phyloP scores from a whole-genome alignment of 2,329 filamentous ascomycete species.

The Aureobasidium sp. region DNA sequence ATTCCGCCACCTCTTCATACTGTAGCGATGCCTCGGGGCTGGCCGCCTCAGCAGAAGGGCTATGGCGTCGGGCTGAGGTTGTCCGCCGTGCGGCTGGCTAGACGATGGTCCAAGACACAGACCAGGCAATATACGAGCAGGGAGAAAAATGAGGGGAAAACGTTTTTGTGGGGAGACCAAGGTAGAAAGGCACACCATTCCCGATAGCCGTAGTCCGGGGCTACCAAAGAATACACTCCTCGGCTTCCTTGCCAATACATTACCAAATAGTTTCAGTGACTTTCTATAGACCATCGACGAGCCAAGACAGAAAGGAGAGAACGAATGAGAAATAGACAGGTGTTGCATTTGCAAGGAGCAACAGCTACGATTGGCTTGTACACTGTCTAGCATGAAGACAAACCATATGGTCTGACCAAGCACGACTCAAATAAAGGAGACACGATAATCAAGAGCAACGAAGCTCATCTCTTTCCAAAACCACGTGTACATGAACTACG shows the following conservation, averaged over 20 bases:
- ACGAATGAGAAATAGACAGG: neutral
- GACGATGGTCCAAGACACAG: slow-evolving; percentile 1
- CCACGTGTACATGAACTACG: neutral
- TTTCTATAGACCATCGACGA: neutral
- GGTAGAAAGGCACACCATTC: neutral
- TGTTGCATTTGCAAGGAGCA: neutral
- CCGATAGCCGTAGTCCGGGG: slow-evolving; percentile 11
- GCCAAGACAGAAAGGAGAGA: neutral
- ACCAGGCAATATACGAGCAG: neutral
- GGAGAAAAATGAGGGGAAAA: neutral
- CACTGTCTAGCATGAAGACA: neutral
- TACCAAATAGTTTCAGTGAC: slow-evolving; percentile 12
- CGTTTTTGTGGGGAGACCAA: neutral
- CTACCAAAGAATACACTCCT: neutral
- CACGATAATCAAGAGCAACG: neutral
- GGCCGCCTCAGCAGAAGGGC: neutral
- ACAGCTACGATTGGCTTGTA: neutral
- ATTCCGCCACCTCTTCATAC: neutral
- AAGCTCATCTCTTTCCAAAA: neutral
- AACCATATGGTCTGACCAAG: neutral
- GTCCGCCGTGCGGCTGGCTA: slow-evolving; percentile 7
- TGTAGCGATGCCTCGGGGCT: no score
- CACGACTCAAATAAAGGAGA: neutral
- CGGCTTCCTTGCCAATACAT: neutral
- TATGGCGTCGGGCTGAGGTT: neutral